Conservation (phyloP, 1,139 yeast genomes). For the Wickerhamomyces sp. region DNA sequence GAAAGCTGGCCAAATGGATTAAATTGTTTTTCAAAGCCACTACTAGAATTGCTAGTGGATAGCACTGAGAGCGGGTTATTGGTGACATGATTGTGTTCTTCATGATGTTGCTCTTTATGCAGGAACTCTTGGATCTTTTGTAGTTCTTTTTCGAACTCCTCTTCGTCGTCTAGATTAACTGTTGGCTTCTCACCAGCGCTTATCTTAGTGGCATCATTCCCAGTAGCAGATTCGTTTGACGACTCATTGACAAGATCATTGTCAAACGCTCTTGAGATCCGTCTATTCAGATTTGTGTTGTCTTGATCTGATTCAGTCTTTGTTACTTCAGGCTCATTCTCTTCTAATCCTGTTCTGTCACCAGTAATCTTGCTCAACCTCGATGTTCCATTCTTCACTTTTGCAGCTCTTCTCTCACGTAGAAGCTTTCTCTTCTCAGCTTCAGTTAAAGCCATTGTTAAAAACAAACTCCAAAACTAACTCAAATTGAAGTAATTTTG, state of each 20-base stretch:
- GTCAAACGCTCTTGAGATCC: slow-evolving; percentile 3
- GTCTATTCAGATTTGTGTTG: neutral
- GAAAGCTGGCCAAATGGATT: neutral
- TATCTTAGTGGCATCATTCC: neutral
- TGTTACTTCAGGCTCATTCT: slow-evolving; percentile 1
- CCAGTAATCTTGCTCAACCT: slow-evolving; percentile 53
- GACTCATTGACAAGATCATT: too few relatives aligned
- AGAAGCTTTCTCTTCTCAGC: slow-evolving; percentile 60
- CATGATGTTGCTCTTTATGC: slow-evolving; percentile 5
- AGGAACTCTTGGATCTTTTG: slow-evolving; percentile 5
- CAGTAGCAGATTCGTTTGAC: neutral
- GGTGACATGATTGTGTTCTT: slow-evolving; percentile 7
- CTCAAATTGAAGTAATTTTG: too few relatives aligned
- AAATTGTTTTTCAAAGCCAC: too few relatives aligned
- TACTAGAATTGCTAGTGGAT: too few relatives aligned
- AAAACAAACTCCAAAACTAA: too few relatives aligned
- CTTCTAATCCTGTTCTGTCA: slow-evolving; percentile 15
- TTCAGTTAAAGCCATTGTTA: slow-evolving; percentile 30
- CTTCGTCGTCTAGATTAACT: slow-evolving; percentile 3
- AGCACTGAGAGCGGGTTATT: too few relatives aligned
- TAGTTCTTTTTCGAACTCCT: slow-evolving; percentile 9
- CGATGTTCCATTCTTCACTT: slow-evolving; percentile 53
- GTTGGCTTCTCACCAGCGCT: slow-evolving; percentile 1
- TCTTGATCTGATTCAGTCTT: slow-evolving; percentile 16
- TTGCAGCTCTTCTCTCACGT: slow-evolving; percentile 69